These are phyloP conservation scores for Aurantiochytrium sp. DNA, from an alignment of 108 stramenopile species.

Conservation along the genomic window DNA sequence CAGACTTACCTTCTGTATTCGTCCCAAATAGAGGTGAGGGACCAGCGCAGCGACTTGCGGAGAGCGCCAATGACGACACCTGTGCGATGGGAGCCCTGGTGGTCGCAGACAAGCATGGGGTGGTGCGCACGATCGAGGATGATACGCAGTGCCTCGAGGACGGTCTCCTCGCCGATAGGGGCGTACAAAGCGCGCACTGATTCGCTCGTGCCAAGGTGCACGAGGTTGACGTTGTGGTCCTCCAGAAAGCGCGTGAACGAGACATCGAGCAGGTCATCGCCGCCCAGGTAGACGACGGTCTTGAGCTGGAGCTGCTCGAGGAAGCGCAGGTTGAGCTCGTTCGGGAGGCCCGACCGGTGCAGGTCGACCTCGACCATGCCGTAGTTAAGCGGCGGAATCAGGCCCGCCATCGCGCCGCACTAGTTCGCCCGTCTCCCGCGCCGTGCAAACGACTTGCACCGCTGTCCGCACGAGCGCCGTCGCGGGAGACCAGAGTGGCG, in stretches of 20 bases:
- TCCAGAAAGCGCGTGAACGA: neutral
- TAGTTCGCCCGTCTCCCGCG: no score
- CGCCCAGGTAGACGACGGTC: neutral
- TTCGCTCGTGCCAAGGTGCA: slow-evolving; percentile 13
- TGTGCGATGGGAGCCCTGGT: slow-evolving; percentile 8
- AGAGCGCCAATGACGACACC: neutral
- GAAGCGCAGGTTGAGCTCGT: slow-evolving; percentile 1
- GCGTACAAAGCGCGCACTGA: neutral
- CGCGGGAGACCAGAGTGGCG: no score
- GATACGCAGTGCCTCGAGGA: neutral
- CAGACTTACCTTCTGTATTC: neutral
- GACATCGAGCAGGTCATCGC: neutral
- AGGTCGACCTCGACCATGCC: slow-evolving; percentile 30
- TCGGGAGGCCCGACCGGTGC: neutral
- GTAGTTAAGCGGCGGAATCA: slow-evolving; percentile 4
- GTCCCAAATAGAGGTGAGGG: neutral
- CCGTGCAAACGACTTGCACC: no score
- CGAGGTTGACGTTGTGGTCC: neutral
- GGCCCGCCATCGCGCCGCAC: neutral
- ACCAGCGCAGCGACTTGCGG: neutral
- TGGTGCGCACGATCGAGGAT: neutral
- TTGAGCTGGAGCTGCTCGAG: neutral
- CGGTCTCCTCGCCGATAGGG: neutral
- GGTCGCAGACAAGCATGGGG: slow-evolving; percentile 25
- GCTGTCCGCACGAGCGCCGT: no score